phyloP scores from a whole-genome alignment of 2,329 filamentous ascomycete species.

The Tothia fuscella region DNA sequence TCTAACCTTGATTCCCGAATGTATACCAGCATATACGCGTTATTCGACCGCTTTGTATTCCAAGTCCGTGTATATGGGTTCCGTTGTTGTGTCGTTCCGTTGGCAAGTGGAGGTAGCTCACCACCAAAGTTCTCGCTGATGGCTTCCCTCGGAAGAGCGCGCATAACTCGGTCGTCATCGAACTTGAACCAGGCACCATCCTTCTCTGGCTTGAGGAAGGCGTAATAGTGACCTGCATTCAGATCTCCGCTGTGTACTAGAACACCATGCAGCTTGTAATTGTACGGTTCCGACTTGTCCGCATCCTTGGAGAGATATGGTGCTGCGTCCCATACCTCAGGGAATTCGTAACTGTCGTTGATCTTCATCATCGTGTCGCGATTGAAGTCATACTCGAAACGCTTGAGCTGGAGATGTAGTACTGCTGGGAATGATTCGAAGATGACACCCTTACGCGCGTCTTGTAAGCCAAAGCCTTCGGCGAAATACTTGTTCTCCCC shows the following conservation, averaged over 20 bases:
- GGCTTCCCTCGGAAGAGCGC: constrained; percentile 79
- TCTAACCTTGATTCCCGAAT: constrained; percentile 81
- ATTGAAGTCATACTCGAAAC: constrained; percentile 95
- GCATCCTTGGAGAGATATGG: constrained; percentile 80
- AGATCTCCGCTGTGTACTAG: constrained; percentile 93
- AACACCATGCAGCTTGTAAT: constrained; percentile 88
- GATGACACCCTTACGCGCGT: constrained; percentile 95
- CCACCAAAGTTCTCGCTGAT: constrained; percentile 95
- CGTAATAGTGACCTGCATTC: constrained; percentile 97
- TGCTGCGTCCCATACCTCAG: constrained; percentile 68
- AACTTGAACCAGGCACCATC: constrained; percentile 95
- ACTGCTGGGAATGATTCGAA: constrained; percentile 93
- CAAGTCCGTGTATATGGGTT: constrained; percentile 54
- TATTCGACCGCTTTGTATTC: constrained; percentile 60
- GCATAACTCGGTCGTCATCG: constrained; percentile 95
- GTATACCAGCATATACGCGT: constrained; percentile 98
- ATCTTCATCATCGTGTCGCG: constrained; percentile 99
- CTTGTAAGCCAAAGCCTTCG: constrained; percentile 81
- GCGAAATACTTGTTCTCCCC: constrained; percentile 98
- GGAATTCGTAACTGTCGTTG: constrained; percentile 84
- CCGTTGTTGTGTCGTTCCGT: constrained; percentile 41
- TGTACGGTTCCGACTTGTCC: constrained; percentile 78
- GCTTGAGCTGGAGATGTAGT: constrained; percentile 86
- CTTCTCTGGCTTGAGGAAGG: constrained; percentile 81
- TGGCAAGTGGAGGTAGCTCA: constrained; percentile 52